Conservation (phyloP, 2,329 filamentous ascomycete genomes). For the Lachnellula arida region DNA sequence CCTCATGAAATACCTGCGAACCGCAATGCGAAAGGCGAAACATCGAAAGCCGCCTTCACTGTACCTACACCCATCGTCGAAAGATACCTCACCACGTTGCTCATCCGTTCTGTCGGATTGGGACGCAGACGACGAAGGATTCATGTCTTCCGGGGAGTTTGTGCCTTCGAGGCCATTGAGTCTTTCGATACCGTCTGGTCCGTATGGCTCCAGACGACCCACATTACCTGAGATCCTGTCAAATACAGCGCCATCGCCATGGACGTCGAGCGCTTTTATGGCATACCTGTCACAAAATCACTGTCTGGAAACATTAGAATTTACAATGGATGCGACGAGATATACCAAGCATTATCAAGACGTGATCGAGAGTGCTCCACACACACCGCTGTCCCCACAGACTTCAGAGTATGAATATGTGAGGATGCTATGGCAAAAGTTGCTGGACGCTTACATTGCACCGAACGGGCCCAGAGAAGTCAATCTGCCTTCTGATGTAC, state of each 20-base stretch:
- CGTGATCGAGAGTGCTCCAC: constrained; percentile 40
- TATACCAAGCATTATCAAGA: constrained; percentile 55
- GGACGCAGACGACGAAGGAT: constrained; percentile 45
- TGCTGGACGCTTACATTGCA: constrained; percentile 85
- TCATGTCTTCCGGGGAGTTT: constrained; percentile 43
- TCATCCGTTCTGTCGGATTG: constrained; percentile 35
- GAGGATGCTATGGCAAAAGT: constrained; percentile 76
- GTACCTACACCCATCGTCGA: constrained; percentile 24
- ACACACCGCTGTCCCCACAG: constrained; percentile 31
- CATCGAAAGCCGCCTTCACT: constrained; percentile 30
- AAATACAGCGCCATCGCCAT: constrained; percentile 80
- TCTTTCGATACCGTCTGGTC: constrained; percentile 38
- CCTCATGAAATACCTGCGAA: constrained; percentile 39
- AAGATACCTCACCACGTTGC: constrained; percentile 29
- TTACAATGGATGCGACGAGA: constrained; percentile 87
- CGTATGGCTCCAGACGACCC: constrained; percentile 58
- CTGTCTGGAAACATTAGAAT: constrained; percentile 93
- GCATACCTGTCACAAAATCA: constrained; percentile 96
- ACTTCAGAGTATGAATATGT: constrained; percentile 49
- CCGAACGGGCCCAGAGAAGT: constrained; percentile 83
- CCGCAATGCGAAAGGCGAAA: constrained; percentile 33
- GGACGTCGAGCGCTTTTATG: constrained; percentile 90
- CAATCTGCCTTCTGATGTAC: constrained; percentile 81
- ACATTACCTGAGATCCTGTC: constrained; percentile 83
- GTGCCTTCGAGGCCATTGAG: constrained; percentile 42